Base-by-base conservation (phyloP, 306 rosid genomes). In the Cicer judaicum region DNA sequence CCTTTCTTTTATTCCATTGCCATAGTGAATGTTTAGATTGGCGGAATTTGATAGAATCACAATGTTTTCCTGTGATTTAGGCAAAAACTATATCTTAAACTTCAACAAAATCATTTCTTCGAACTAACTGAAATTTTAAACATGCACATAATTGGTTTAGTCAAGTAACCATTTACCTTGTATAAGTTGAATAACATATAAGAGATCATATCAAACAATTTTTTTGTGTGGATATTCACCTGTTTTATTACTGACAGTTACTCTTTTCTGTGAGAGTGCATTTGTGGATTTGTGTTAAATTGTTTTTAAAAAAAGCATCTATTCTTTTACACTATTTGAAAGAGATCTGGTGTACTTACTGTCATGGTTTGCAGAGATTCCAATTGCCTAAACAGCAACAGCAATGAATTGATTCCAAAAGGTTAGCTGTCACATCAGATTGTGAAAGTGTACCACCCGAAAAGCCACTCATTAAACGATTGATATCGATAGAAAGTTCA, bases 391-490 rank as follows among this genome's bases (percentile, higher is more conserved):
- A 54, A 64, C 19, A 62, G 48, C 16, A 13, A 64, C 36, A 64
- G 14, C 13, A 56, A 65, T 47, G 60, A 68, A 38, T 11, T 70
- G 16, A 39, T 70, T 24, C 46, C 15, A 62, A 41, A 39, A 59
- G 59, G 49, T 54, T 43, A 40, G 21, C 50, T 40, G 44, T 6
- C 9, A 65, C 56, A 40, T 13, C 34, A 66, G 6, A 41, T 75
- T 34, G 63, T 21, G 57, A 76, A 55, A 76, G 59, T 29, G 39
- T 47, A 66, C 4, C 11, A 47, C 5, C 53, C 12, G 19, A 36
- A 12, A 36, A 68, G 34, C 46, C 18, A 16, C 54, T 49, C 46
- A 36, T 57, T 52, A 68, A 49, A 42, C 76, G 61, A 74, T 66
- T 57, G 59, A 52, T 61, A 10, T 70, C 53, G 63, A 64, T 15